Evolutionary conservation across 441 rosid genomes (phyloP), one percentile per base, ranked within the genome.

Genomic region (Bruguiera hainesii): DNA sequence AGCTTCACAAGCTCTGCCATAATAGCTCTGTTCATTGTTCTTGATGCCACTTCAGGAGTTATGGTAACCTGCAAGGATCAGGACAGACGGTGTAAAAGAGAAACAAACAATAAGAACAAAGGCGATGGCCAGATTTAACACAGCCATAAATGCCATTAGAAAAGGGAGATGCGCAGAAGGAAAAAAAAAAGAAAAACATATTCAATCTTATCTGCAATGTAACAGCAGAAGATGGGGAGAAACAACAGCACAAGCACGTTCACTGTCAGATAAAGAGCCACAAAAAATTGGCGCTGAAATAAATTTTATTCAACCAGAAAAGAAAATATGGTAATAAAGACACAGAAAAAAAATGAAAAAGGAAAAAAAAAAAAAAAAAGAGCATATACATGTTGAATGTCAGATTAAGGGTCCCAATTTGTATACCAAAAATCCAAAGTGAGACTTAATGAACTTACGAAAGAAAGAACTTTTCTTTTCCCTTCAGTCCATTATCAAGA

Each of bases 31-130:
- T 95, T 95, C 61, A 85, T 81, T 67, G 78, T 73, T 75, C 81
- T 90, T 76, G 97, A 92, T 81, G 93, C 81, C 73, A 92, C 95
- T 79, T 95, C 95, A 72, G 98, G 98, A 75, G 81, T 89, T 71
- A 95, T 92, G 66, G 91, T 90, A 52, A 95, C 99, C 99, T 95
- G 85, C 86, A 85, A 73, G 67, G 42, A 69, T 49, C 76, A 82
- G 48, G 37, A 66, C 53, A 76, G 73, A 62, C 70, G 55, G 75
- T 23, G 63, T 57, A 75, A 77, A 77, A 73, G 63, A 66, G 69
- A 69, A 73, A 74, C 60, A 61, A 80, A 75, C 86, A 87, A 86
- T 68, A 79, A 69, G 91, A 85, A 86, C 84, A 84, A 79, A 68
- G 58, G 66, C 71, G 60, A 81, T 73, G 64, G 70, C 71, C 58